A percentile compares a stretch with the other conserved stretches of the same genome.
Conservation (phyloP, 305 asterid species). For the Plantago rigida region DNA sequence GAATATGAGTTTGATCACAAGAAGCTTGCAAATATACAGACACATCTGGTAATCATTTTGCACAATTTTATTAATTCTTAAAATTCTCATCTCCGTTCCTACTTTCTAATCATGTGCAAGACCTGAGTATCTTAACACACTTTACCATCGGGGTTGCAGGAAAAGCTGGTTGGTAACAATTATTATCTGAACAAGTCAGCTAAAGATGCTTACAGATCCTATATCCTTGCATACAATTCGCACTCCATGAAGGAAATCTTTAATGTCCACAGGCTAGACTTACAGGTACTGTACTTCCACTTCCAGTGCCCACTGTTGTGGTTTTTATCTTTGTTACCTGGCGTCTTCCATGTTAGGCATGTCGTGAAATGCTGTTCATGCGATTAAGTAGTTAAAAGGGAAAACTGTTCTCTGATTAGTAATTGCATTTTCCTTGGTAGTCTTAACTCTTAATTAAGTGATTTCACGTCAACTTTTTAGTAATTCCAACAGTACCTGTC, state of each 20-base stretch:
- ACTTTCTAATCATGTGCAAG: too few relatives aligned
- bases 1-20: slow-evolving; percentile 72
- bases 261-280: slow-evolving; percentile 70
- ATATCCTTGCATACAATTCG: slow-evolving; percentile 73
- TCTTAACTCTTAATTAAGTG: too few relatives aligned
- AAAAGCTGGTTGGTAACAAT: slow-evolving; percentile 53
- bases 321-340: background rate
- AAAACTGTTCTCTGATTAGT: too few relatives aligned
- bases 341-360: too few relatives aligned
- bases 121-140: too few relatives aligned
- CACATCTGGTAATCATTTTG: slow-evolving; percentile 59
- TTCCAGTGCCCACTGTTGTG: background rate
- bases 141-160: slow-evolving; percentile 37
- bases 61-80: background rate
- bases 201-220: slow-evolving; percentile 86
- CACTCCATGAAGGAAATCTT: slow-evolving; percentile 90
- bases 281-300: slow-evolving; percentile 43
- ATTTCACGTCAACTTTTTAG: too few relatives aligned
- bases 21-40: slow-evolving; percentile 67
- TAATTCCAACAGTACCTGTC: too few relatives aligned
- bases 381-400: too few relatives aligned
- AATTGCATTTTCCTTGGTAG: too few relatives aligned
- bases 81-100: too few relatives aligned
- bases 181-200: slow-evolving; percentile 72
- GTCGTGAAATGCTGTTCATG: too few relatives aligned